Conservation (phyloP, 1,284 basidiomycete genomes). For the Ceraceosorus guamensis region DNA sequence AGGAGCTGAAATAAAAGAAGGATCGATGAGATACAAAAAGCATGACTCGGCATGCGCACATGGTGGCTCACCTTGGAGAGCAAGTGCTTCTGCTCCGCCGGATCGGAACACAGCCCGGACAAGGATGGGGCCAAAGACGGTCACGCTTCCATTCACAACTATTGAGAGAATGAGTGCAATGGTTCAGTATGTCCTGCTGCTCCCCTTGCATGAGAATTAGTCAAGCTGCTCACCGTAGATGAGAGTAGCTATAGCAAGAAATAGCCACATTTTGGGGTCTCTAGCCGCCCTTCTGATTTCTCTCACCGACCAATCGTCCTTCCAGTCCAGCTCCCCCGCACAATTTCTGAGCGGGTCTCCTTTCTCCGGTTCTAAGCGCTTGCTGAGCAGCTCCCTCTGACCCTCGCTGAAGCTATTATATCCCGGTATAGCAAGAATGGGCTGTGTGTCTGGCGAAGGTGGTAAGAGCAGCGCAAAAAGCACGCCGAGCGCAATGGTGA, state of each 20-base stretch:
- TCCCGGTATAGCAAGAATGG: conserved; percentile 21
- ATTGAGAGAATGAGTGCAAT: too few relatives aligned
- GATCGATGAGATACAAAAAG: neutral
- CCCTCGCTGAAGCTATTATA: conserved; percentile 29
- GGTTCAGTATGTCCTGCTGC: too few relatives aligned
- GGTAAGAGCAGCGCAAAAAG: conserved; percentile 51
- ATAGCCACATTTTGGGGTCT: conserved; percentile 53
- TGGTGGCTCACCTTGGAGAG: neutral
- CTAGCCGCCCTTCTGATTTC: conserved; percentile 51
- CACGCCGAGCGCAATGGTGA: conserved; percentile 52
- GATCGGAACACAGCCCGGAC: conserved; percentile 30
- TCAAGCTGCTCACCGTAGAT: conserved; percentile 35
- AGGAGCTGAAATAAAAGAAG: conserved; percentile 19
- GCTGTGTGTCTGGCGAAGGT: conserved; percentile 47
- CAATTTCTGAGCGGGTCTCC: too few relatives aligned
- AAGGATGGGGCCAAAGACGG: conserved; percentile 53
- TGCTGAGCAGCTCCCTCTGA: too few relatives aligned
- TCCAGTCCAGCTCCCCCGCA: too few relatives aligned
- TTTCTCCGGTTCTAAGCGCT: too few relatives aligned
- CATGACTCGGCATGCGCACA: too few relatives aligned
- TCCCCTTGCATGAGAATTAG: neutral
- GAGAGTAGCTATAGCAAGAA: conserved; percentile 50
- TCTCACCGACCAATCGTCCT: conserved; percentile 34
- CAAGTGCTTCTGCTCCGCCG: neutral
- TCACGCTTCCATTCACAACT: conserved; percentile 49